Base-by-base conservation (phyloP, 352 stramenopile genomes). In the Pythium volutum region DNA sequence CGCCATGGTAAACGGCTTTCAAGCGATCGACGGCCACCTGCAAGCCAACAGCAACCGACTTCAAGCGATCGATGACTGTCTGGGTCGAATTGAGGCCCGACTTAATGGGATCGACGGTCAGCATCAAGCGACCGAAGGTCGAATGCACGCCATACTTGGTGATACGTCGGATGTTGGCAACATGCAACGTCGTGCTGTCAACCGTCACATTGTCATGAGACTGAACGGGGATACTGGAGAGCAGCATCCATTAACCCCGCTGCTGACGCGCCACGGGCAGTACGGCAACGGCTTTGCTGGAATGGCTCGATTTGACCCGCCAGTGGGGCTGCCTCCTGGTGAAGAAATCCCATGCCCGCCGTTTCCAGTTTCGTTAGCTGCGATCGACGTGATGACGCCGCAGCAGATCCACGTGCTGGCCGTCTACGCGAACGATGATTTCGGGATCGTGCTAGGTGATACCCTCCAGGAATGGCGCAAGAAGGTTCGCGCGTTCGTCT, bases 331-430 rank as follows among this genome's bases (percentile, higher is more conserved):
- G 18, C 39, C 4, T 12, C 16, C 25, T 26, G 48, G 82, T 52
- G 16, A 36, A 11, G 57, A 50, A n/a, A 22, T 64, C 22, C 57
- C 54, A 11, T 53, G 29, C 9, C 68, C 64, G 27, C 46, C 59
- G 4, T 71, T 64, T 22, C 62, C 64, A 22, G 46, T 51, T 45
- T 72, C 66, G 16, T 18, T 51, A 18, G 47, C 6, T 11, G 34
- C 25, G 8, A 45, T 57, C n/a, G n/a, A 36, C 12, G 22, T 12
- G 15, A 58, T 57, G 47, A n/a, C 34, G 10, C 16, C 18, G 22
- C 46, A 47, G 20, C 23, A 51, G 12, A 64, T 64, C 39, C 57
- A 64, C 16, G 46, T 20, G 23, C 47, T 58, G 7, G 57, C 57
- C 4, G 38, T 52, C 29, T 34, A 57, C 31, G 47, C 55, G 36